A percentile compares a stretch with the other conserved stretches of the same genome.
Conservation (phyloP, 345 rosid genomes). For the Acer saccharum region DNA sequence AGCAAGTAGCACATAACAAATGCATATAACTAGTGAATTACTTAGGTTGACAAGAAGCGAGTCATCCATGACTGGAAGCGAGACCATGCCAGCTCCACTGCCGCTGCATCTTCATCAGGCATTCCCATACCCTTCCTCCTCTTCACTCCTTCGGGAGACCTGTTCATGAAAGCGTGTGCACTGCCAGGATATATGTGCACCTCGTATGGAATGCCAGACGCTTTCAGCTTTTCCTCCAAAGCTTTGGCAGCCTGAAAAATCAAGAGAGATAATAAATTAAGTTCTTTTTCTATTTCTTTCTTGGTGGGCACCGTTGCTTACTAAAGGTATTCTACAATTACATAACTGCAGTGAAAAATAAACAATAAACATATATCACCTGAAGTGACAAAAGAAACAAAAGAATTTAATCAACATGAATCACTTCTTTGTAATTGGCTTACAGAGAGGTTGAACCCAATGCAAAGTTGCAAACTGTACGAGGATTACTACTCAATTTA, state of each 20-base stretch:
- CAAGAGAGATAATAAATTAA: not conserved
- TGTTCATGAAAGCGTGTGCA: constrained; percentile 87
- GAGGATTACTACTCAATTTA: too few species aligned
- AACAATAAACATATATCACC: not conserved
- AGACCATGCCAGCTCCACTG: constrained; percentile 90
- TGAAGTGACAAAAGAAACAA: not conserved
- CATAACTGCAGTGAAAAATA: not conserved
- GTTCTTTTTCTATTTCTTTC: not conserved
- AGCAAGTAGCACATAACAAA: not conserved
- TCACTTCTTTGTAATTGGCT: too few species aligned
- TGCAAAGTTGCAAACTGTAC: too few species aligned
- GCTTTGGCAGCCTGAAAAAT: constrained; percentile 76
- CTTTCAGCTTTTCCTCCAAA: constrained; percentile 81
- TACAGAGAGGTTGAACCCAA: too few species aligned
- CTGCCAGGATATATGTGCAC: constrained; percentile 78
- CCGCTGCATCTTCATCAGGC: constrained; percentile 77
- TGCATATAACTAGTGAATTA: not conserved
- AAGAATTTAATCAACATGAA: not conserved
- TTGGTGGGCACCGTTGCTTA: not conserved
- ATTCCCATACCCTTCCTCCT: constrained; percentile 89
- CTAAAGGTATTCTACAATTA: not conserved
- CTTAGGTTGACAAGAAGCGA: constrained; percentile 44
- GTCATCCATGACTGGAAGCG: constrained; percentile 88
- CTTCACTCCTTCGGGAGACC: constrained; percentile 67
- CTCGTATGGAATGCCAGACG: constrained; percentile 71